Base-by-base conservation (phyloP, 805 yeast species). In the Metschnikowia rubicola region DNA sequence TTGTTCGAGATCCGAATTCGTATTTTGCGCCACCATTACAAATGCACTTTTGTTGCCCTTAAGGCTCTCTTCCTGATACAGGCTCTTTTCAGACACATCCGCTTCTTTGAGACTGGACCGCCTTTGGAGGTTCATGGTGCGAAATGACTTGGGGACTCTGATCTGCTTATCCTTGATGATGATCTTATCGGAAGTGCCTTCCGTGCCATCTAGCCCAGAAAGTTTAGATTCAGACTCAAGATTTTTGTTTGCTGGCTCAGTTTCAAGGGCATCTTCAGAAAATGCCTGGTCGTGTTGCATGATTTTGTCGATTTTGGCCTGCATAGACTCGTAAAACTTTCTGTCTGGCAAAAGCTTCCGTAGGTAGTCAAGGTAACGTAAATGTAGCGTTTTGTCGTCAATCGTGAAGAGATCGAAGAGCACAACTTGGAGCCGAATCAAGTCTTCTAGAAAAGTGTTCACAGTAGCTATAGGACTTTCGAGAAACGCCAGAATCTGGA, bases 261-360 rank as follows among this genome's bases (percentile, higher is more conserved):
- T 21, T 21, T 21, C 26, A 21, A 21, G 26, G 26, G 26, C 7
- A 21, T 21, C 26, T 21, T 21, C 26, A 21, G 26, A 5, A 21
- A 21, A 21, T 21, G 26, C 38, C 38, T 21, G 26, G 26, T 37
- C 44, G 3, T 37, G 41, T 6, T 61, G 60, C 8, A 60, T 37
- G 53, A 71, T 57, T 39, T 60, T 51, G 41, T 56, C 50, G 50
- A 69, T 71, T 45, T 68, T 70, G 35, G 59, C 59, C 41, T 66
- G 67, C 4, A 72, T 64, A 19, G 68, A 53, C 35, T 68, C 63
- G 48, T 49, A 53, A 58, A 67, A 53, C 55, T 49, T 19, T 31
- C 53, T 6, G 42, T 45, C 46, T 8, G 66, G 70, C 6, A 68
- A 51, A 1, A 63, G 52, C 30, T 51, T 52, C 19, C 52, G 15